phyloP scores from a whole-genome alignment of 768 basidiomycete genomes.

The Mycena belliarum region DNA sequence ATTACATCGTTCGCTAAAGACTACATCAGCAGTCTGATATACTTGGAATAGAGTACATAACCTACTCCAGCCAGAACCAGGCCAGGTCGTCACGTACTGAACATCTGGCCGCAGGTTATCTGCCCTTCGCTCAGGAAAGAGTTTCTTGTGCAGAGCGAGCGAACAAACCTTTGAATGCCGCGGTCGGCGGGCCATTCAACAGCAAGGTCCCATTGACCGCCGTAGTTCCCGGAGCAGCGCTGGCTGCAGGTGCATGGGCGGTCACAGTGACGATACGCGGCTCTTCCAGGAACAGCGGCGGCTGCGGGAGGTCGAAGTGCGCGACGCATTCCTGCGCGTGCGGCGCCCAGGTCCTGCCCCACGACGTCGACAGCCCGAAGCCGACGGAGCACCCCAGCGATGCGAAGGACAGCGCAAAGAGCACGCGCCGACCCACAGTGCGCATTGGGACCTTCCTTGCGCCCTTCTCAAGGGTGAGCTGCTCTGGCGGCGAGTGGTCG shows the following conservation, averaged over 20 bases:
- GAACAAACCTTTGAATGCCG: slow-evolving; percentile 38
- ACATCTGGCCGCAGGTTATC: slow-evolving; percentile 47
- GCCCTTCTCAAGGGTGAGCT: not conserved
- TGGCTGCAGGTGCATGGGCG: not conserved
- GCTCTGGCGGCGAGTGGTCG: slow-evolving; percentile 1
- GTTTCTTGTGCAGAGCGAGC: not conserved
- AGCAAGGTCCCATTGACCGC: not conserved
- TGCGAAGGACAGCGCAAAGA: slow-evolving; percentile 2
- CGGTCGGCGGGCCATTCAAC: slow-evolving; percentile 40
- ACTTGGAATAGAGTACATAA: not conserved
- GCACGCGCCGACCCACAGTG: slow-evolving; percentile 6
- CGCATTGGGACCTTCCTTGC: slow-evolving; percentile 3
- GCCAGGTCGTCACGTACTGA: slow-evolving; percentile 49
- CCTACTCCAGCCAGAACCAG: slow-evolving; percentile 48
- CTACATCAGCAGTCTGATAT: slow-evolving; percentile 1
- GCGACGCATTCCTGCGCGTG: slow-evolving; percentile 6
- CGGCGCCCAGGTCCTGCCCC: not conserved
- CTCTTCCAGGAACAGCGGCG: slow-evolving; percentile 10
- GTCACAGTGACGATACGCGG: slow-evolving; percentile 9
- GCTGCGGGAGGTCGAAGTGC: slow-evolving; percentile 12
- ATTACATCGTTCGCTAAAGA: slow-evolving; percentile 48
- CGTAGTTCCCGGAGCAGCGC: not conserved
- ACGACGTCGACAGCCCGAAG: slow-evolving; percentile 9
- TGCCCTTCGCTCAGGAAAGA: slow-evolving; percentile 12
- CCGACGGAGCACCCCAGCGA: slow-evolving; percentile 16